Base-by-base conservation (phyloP, 2,329 filamentous ascomycete genomes). In the Fusarium neocosmosporiellum region DNA sequence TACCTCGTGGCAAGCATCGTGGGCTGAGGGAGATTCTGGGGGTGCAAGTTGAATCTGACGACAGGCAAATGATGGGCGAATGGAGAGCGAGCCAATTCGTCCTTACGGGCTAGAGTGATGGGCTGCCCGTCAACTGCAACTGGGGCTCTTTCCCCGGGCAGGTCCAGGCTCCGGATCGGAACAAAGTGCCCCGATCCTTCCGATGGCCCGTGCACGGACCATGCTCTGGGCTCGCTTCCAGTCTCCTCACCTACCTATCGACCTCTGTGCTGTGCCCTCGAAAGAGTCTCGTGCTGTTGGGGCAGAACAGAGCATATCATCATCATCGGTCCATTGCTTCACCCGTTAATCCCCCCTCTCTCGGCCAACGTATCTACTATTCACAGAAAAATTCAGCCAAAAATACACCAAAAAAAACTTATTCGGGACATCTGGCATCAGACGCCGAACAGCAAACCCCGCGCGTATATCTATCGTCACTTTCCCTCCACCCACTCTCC, bases 1-100 rank as follows among this genome's bases (percentile, higher is more conserved):
- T 77, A 84, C 83, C 82, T 81, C 71, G 83, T 83, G 69, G 82
- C 78, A 80, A 83, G 78, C 82, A 84, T 83, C 67, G 76, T 82
- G 79, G 69, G 60, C 69, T 72, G 59, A 20, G 33, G 62, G 50
- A 50, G 75, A 70, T 72, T 73, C 60, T 75, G 69, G 66, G 29
- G 65, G 27, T 78, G 71, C 67, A 66, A 58, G 71, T 72, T 76
- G 66, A 65, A 74, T 76, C 76, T 78, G 76, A 74, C 76, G 76
- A 77, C 69, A 70, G 22, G 43, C 43, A 48, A 48, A 48, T 48
- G 41, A 70, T 78, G 75, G 72, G 67, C 76, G 74, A 78, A 77
- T 77, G 73, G 72, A 78, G 71, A 78, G 69, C 75, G 67, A 76
- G 76, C 72, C 76, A 78, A 78, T 78, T 78, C 73, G 59, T 63